Base-by-base conservation (phyloP, 768 basidiomycete genomes). In the Tylopilus plumbeoviolaceoides region DNA sequence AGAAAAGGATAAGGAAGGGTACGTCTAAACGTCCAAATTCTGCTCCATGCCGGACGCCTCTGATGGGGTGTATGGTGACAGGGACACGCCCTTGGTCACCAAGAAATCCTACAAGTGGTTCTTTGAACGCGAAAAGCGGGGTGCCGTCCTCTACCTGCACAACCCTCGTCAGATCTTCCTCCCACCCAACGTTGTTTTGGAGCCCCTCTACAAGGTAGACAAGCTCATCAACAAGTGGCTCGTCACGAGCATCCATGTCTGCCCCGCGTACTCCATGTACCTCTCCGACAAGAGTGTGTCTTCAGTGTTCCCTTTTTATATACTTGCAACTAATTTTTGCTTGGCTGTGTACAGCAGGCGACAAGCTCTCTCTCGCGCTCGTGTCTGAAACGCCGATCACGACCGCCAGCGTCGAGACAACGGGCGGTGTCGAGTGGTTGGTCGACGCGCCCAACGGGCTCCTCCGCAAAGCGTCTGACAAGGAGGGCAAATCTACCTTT, bases 201-300 rank as follows among this genome's bases (percentile, higher is more conserved):
- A 65, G 8, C 56, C 50, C 0, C 57, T 74, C 35, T 61, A 63
- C 50, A 39, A 61, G 12, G 50, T 69, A 6, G 60, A 57, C 20
- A 59, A 52, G 12, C 59, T 73, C 20, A 50, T 60, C 9, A 51
- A 68, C 48, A 73, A 66, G 43, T 55, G 33, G 28, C 59, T 73
- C 35, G 70, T 73, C 41, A 74, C 70, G 0, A 63, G 56, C 35
- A 56, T 62, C 10, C 50, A 70, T 23, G 45, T 61, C 0, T 73
- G 70, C 31, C 59, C 64, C 14, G 72, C 70, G 0, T 64, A 63
- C 44, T 63, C 62, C n/a, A 63, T 72, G 62, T 74, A 68, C 33
- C 53, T 68, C 18, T 68, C 68, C 11, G 57, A 67, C 42, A 65
- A 59, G 43, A 50, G 61, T 67, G 50, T 14, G 54, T 0, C 18